Conservation (phyloP, 768 basidiomycete species). For the Kwoniella sp. region DNA sequence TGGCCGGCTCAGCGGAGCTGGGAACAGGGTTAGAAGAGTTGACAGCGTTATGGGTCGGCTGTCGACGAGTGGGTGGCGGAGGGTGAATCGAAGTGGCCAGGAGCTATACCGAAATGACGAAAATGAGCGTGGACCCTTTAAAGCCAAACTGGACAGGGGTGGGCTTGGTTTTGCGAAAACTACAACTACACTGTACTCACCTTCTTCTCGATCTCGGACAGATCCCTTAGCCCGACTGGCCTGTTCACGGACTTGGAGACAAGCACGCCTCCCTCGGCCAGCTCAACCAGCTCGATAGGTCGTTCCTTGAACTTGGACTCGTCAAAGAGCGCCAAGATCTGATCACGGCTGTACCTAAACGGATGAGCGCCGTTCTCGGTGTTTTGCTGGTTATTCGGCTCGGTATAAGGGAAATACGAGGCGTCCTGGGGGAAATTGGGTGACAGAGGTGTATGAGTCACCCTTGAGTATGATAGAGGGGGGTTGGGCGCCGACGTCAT, state of each 20-base stretch:
- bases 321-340: slow-evolving; percentile 49
- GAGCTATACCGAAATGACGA: slow-evolving; percentile 60
- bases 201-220: slow-evolving; percentile 84
- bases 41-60: slow-evolving; percentile 14
- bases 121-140: background rate
- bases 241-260: slow-evolving; percentile 69
- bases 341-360: slow-evolving; percentile 50
- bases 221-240: slow-evolving; percentile 75
- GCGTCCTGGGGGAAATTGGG: slow-evolving; percentile 39
- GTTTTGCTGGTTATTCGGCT: slow-evolving; percentile 26
- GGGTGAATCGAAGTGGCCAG: slow-evolving; percentile 82
- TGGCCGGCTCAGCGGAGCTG: slow-evolving; percentile 21
- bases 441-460: slow-evolving; percentile 43
- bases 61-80: slow-evolving; percentile 78
- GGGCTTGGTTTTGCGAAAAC: too few relatives aligned
- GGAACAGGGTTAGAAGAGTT: slow-evolving; percentile 4
- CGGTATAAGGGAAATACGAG: slow-evolving; percentile 38
- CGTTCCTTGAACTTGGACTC: slow-evolving; percentile 65
- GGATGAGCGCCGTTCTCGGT: slow-evolving; percentile 31
- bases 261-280: slow-evolving; percentile 39
- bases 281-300: slow-evolving; percentile 76
- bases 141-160: too few relatives aligned
- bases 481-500: slow-evolving; percentile 16
- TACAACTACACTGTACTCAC: slow-evolving; percentile 58
- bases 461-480: slow-evolving; percentile 43